phyloP scores from a whole-genome alignment of 768 basidiomycete species.

The Dioszegia hungarica region DNA sequence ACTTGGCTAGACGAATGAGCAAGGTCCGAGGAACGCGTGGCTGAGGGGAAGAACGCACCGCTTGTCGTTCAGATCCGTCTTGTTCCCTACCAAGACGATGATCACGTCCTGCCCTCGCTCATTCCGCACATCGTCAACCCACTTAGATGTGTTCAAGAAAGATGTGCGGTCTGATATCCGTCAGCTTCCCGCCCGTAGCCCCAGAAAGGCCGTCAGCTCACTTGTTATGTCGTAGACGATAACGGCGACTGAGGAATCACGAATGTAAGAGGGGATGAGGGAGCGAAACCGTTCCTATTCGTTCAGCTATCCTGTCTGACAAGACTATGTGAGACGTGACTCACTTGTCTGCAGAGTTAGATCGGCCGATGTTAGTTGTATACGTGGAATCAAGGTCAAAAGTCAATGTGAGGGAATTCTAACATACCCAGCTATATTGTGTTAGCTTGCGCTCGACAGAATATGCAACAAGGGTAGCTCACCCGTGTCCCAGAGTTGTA shows the following conservation, averaged over 20 bases:
- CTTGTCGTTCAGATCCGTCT: constrained; percentile 97
- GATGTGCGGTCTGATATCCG: constrained; percentile 73
- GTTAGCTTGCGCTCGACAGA: background rate
- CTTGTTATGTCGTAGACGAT: constrained; percentile 99
- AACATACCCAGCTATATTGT: constrained; percentile 28
- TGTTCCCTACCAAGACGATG: constrained; percentile 96
- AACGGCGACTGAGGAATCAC: constrained; percentile 97
- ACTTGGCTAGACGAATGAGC: constrained; percentile 67
- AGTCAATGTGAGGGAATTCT: too few species aligned
- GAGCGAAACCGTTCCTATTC: constrained; percentile 90
- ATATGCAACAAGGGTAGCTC: constrained; percentile 52
- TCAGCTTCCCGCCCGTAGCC: background rate
- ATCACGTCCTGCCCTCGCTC: constrained; percentile 97
- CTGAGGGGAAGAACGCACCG: constrained; percentile 58
- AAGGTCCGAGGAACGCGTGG: background rate
- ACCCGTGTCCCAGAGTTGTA: constrained; percentile 99
- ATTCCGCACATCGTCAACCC: constrained; percentile 98
- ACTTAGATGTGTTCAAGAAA: constrained; percentile 97
- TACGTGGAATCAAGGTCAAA: too few species aligned
- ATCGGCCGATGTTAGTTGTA: too few species aligned
- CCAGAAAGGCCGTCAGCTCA: constrained; percentile 51
- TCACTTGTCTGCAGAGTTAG: constrained; percentile 24
- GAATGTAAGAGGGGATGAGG: constrained; percentile 95
- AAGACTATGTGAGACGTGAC: constrained; percentile 4
- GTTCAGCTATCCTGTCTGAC: background rate